Evolutionary conservation across 495 filamentous ascomycete genomes (phyloP), one percentile per base, ranked within the genome.

Genomic region (Halenospora varia): DNA sequence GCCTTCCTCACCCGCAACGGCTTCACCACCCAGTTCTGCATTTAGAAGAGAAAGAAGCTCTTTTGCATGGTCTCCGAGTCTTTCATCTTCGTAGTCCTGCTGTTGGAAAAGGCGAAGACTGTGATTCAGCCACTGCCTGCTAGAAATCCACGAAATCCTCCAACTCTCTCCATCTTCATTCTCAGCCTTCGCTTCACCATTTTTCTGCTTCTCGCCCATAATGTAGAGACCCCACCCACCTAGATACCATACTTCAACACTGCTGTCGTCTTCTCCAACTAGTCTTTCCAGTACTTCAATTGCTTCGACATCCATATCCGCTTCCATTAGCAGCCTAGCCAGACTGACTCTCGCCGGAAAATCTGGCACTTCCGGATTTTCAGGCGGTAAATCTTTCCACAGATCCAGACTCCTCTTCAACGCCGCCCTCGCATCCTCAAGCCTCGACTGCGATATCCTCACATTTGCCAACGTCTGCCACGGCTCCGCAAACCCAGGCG

Each of bases 211-310:
- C 69, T 88, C 83, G 0, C 88, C 91, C 55, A 88, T 73, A 53
- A 94, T 77, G 66, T 89, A 88, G 56, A 90, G 77, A 55, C 88
- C 88, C 88, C 93, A 99, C 10, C 95, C 95, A 26, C 95, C 93
- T 2, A 97, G 76, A 73, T 99, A 99, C 92, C 91, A 96, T 1
- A 88, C 88, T 70, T 99, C 95, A 10, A 97, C 90, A 70, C 92
- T 91, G 60, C 84, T 79, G 68, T 99, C 95, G 61, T 97, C 92
- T 70, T 97, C 95, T 3, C 76, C 70, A 17, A 96, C 83, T 49
- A 99, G 68, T 49, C 89, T 75, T 62, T 96, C 90, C 45, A 96
- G 75, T 8, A 97, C 90, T 49, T 88, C 85, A 20, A 96, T 77
- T 3, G 94, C 95, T 58, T 89, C 82, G 53, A 89, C 80, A 66